phyloP scores from a whole-genome alignment of 2,329 filamentous ascomycete genomes.

The Clonostachys chloroleuca region DNA sequence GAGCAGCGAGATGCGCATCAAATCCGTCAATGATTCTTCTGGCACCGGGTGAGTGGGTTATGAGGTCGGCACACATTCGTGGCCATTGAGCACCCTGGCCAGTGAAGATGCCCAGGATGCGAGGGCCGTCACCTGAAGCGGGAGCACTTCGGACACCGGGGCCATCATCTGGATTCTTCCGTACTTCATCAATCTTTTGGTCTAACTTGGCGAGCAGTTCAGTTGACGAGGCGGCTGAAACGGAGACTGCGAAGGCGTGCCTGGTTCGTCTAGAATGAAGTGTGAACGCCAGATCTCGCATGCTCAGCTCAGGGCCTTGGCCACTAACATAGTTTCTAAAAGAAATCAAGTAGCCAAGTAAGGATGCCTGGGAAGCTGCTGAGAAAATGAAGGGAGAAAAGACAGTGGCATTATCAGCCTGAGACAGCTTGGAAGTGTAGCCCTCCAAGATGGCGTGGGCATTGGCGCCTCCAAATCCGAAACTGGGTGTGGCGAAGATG shows the following conservation, averaged over 20 bases:
- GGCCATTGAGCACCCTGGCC: slow-evolving; percentile 38
- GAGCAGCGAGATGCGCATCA: background rate
- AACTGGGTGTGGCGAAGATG: slow-evolving; percentile 12
- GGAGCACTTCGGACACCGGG: too few species aligned
- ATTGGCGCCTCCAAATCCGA: slow-evolving; percentile 36
- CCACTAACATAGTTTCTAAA: too few species aligned
- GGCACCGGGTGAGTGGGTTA: slow-evolving; percentile 10
- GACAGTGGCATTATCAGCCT: background rate
- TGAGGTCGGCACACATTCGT: slow-evolving; percentile 32
- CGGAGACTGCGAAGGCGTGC: too few species aligned
- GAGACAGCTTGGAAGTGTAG: background rate
- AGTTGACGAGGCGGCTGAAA: too few species aligned
- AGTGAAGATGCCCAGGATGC: slow-evolving; percentile 20
- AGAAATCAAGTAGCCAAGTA: too few species aligned
- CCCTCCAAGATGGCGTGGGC: slow-evolving; percentile 26
- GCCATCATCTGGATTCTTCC: too few species aligned
- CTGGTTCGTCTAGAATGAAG: too few species aligned
- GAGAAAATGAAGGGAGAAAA: slow-evolving; percentile 1
- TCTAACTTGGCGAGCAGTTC: too few species aligned
- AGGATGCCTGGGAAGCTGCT: background rate
- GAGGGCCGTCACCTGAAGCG: too few species aligned
- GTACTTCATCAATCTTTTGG: too few species aligned
- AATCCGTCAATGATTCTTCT: background rate
- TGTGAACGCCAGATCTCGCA: too few species aligned
- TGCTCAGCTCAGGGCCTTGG: too few species aligned